phyloP scores from a whole-genome alignment of 2,329 filamentous ascomycete genomes.

The Colletotrichum karsti region DNA sequence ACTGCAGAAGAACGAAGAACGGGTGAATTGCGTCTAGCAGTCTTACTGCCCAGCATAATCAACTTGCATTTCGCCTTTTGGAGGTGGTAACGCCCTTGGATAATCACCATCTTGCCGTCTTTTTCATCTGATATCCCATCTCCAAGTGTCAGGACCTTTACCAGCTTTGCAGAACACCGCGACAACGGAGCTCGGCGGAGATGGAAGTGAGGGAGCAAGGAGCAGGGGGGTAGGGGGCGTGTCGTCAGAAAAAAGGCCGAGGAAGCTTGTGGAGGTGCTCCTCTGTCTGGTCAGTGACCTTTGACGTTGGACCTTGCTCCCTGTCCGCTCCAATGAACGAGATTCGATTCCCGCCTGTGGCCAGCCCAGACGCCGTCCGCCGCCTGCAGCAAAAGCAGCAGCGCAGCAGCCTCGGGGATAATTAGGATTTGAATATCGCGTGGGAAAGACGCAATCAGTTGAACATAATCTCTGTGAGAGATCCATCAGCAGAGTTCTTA shows the following conservation, averaged over 20 bases:
- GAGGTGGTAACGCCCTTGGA: neutral
- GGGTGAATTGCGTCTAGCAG: neutral
- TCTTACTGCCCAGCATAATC: neutral
- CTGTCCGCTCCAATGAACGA: neutral
- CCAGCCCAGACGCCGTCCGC: neutral
- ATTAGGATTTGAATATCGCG: neutral
- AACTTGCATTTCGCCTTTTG: neutral
- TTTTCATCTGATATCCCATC: neutral
- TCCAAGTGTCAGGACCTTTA: neutral
- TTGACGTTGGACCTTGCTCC: neutral
- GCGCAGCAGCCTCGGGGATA: neutral
- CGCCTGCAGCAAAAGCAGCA: too few species aligned
- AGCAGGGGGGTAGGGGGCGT: neutral
- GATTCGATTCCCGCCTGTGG: neutral
- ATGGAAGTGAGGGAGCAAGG: neutral
- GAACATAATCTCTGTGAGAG: constrained; percentile 12
- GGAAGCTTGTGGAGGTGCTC: constrained; percentile 19
- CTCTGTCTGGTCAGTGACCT: neutral
- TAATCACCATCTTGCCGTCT: neutral
- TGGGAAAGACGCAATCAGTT: constrained; percentile 20
- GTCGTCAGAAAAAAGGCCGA: neutral
- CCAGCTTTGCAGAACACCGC: neutral
- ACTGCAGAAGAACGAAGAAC: too few species aligned
- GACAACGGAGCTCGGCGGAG: neutral
- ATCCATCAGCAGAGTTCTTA: constrained; percentile 9